phyloP scores from a whole-genome alignment of 352 stramenopile species.

The Phytophthora hibernalis region DNA sequence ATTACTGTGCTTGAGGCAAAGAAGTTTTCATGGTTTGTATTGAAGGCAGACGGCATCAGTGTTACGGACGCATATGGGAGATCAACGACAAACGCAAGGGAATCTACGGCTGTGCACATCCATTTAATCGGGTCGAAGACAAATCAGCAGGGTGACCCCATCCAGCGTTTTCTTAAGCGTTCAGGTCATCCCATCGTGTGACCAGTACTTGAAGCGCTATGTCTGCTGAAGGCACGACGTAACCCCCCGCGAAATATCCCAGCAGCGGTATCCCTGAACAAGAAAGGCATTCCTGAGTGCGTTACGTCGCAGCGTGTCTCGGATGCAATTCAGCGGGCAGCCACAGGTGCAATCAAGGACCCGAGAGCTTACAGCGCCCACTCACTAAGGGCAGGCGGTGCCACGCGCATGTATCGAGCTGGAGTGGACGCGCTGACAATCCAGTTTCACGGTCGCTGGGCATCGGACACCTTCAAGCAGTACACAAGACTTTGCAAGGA shows the following conservation, averaged over 20 bases:
- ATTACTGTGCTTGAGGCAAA: background rate
- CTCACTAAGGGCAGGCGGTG: slow-evolving; percentile 8
- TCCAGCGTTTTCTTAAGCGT: background rate
- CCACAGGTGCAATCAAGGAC: background rate
- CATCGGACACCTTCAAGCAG: slow-evolving; percentile 15
- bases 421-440: slow-evolving; percentile 9
- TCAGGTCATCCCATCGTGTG: slow-evolving; percentile 4
- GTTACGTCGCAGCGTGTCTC: background rate
- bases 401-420: slow-evolving; percentile 1
- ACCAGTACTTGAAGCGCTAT: slow-evolving; percentile 1
- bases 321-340: background rate
- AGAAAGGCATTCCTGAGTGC: background rate
- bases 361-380: slow-evolving; percentile 1
- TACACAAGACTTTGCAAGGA: slow-evolving; percentile 16
- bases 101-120: background rate
- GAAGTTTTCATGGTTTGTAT: slow-evolving; percentile 2
- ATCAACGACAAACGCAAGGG: background rate
- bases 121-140: slow-evolving; percentile 6
- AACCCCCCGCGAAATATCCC: background rate
- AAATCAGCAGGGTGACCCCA: slow-evolving; percentile 4
- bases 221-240: background rate
- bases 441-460: slow-evolving; percentile 16
- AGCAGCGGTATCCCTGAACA: background rate
- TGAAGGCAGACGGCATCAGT: background rate
- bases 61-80: background rate